Conservation (phyloP, 1,284 basidiomycete genomes). For the Irpex sp. region DNA sequence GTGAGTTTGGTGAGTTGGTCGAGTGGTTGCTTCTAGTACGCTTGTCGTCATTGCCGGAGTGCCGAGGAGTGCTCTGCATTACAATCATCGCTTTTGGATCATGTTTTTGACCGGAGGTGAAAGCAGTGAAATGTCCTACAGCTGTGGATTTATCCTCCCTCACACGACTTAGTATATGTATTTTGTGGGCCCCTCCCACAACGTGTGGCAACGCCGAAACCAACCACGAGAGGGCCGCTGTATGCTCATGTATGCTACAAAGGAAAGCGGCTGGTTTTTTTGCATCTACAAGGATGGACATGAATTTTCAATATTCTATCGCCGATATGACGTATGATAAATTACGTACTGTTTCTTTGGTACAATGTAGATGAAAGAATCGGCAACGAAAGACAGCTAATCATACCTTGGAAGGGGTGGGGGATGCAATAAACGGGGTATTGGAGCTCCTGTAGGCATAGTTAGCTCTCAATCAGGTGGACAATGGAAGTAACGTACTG, state of each 20-base stretch:
- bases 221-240: slow-evolving; percentile 89
- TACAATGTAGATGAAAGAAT: slow-evolving; percentile 97
- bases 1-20: too few relatives aligned
- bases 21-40: too few relatives aligned
- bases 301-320: not conserved
- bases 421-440: slow-evolving; percentile 93
- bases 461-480: not conserved
- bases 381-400: slow-evolving; percentile 90
- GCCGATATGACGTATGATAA: not conserved
- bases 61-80: too few relatives aligned
- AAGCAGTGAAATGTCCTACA: too few relatives aligned
- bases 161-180: too few relatives aligned
- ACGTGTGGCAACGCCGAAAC: slow-evolving; percentile 94
- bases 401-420: slow-evolving; percentile 88
- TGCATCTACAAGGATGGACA: slow-evolving; percentile 74
- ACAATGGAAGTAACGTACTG: slow-evolving; percentile 24
- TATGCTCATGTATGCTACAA: slow-evolving; percentile 66
- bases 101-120: too few relatives aligned
- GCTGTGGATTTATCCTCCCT: too few relatives aligned
- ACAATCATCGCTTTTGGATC: too few relatives aligned
- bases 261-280: slow-evolving; percentile 92
- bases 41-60: too few relatives aligned
- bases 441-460: slow-evolving; percentile 73
- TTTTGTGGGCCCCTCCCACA: slow-evolving; percentile 25
- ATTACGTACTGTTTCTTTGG: slow-evolving; percentile 61